Evolutionary conservation across 805 yeast genomes (phyloP).

Genomic region (Spathaspora hagerdaliae): DNA sequence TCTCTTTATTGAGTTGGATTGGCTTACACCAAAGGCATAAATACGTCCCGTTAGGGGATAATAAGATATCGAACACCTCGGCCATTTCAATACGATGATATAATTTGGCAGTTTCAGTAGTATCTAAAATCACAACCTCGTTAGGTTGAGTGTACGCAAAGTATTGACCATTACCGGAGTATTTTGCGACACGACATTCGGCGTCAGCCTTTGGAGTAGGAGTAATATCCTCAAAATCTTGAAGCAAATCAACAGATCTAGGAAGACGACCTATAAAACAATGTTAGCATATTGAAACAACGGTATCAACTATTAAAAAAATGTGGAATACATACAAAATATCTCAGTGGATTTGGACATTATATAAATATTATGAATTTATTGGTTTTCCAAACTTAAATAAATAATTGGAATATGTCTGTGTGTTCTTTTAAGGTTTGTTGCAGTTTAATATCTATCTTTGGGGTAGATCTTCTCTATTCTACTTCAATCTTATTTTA

Average conservation of each 20-base stretch:
- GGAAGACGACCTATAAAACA: conserved; percentile 50
- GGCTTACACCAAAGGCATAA: conserved; percentile 91
- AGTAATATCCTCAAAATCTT: conserved; percentile 35
- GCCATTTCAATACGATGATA: conserved; percentile 47
- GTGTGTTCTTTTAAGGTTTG: no score
- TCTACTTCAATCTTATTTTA: no score
- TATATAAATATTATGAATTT: neutral
- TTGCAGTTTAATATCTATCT: no score
- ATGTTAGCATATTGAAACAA: conserved; percentile 11
- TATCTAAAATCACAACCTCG: conserved; percentile 52
- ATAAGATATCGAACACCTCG: conserved; percentile 77
- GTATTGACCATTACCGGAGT: conserved; percentile 62
- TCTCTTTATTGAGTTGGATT: conserved; percentile 53
- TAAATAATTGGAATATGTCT: no score
- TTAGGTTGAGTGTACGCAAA: conserved; percentile 73
- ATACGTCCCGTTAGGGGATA: conserved; percentile 84
- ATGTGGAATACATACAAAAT: conserved; percentile 28
- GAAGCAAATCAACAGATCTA: conserved; percentile 48
- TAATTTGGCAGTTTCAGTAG: conserved; percentile 42
- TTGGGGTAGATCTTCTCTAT: no score
- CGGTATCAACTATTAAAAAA: no score
- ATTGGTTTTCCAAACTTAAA: no score
- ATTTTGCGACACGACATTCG: conserved; percentile 61
- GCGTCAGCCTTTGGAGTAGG: conserved; percentile 30
- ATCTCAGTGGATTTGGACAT: conserved; percentile 37